Percentiles rank a stretch among this genome's conserved stretches.
Conservation (phyloP, 768 basidiomycete genomes). For the Amyloporia xantha region DNA sequence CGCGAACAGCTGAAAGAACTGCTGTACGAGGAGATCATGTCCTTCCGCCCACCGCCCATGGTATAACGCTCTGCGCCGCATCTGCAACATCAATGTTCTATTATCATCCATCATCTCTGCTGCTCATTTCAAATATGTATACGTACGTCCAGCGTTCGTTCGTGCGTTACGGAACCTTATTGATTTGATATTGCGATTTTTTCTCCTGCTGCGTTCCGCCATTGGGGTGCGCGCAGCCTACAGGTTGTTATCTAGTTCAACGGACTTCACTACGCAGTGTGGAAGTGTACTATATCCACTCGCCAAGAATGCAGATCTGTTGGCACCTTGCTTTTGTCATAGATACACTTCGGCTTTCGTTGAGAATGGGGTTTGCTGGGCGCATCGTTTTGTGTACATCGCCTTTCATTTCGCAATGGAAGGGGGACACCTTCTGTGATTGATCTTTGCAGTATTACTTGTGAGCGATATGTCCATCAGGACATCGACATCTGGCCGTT, state of each 20-base stretch:
- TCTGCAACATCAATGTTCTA: background rate
- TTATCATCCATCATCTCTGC: background rate
- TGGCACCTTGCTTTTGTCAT: no score
- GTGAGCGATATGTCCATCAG: no score
- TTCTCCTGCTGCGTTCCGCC: background rate
- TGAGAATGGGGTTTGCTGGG: no score
- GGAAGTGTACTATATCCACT: slow-evolving; percentile 1
- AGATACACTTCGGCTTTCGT: no score
- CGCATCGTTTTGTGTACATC: no score
- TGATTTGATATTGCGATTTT: no score
- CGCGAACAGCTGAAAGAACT: slow-evolving; percentile 93
- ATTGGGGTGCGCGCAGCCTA: background rate
- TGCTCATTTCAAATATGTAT: slow-evolving; percentile 1
- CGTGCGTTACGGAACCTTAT: no score
- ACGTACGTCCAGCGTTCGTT: background rate
- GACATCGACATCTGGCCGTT: no score
- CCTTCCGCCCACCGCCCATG: slow-evolving; percentile 67
- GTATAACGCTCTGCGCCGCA: slow-evolving; percentile 18
- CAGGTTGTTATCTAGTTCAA: background rate
- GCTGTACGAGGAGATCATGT: slow-evolving; percentile 91
- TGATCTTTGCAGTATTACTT: no score
- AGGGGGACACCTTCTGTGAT: no score
- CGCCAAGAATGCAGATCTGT: no score
- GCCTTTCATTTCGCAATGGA: no score
- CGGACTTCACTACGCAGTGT: background rate